Evolutionary conservation across 2,329 filamentous ascomycete species (phyloP), one percentile per base, ranked within the genome.

Genomic region (Exophiala viscosa): DNA sequence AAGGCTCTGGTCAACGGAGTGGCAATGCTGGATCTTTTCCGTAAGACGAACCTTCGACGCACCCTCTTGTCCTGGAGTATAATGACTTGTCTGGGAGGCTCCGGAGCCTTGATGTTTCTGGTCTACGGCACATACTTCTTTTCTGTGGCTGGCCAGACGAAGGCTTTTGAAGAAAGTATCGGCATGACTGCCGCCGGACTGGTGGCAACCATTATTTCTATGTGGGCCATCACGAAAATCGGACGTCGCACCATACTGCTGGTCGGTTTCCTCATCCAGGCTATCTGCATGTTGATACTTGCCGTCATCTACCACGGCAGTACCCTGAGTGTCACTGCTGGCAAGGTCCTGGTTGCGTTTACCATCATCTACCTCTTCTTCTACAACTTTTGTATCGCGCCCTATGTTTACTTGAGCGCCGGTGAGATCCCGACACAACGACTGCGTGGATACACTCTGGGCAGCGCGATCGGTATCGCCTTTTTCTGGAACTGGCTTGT

Each of bases 371-470:
- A 69, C 58, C 62, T 65, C 55, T 70, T 67, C 43, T 65, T 61
- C 34, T 70, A 70, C 52, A 67, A 69, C 44, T 44, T 49, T 13
- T 54, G 52, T 41, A 73, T 81, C 6, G 67, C 76, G 1, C 75
- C 76, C 0, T 83, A 82, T 58, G 76, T 79, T 1, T 83, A 79
- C 78, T 68, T 82, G 0, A 75, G 74, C n/a, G 52, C 47, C n/a
- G 79, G 79, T 32, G 80, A 83, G 61, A 69, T 82, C 5, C 78
- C 79, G 0, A 79, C 78, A 0, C 79, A 82, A 61, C 70, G 78
- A 2, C 69, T 82, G 8, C 74, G 80, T 5, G 76, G 74, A 73
- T 76, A 81, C 57, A 82, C 79, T 0, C 81, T 82, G 48, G 79
- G 79, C 33, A 62, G 78, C 1, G 78, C 79, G 1, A 75, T 78